A percentile compares a stretch with the other conserved stretches of the same genome.
Evolutionary conservation across 345 rosid genomes (phyloP).

Genomic region (Sisymbrium altissimum): DNA sequence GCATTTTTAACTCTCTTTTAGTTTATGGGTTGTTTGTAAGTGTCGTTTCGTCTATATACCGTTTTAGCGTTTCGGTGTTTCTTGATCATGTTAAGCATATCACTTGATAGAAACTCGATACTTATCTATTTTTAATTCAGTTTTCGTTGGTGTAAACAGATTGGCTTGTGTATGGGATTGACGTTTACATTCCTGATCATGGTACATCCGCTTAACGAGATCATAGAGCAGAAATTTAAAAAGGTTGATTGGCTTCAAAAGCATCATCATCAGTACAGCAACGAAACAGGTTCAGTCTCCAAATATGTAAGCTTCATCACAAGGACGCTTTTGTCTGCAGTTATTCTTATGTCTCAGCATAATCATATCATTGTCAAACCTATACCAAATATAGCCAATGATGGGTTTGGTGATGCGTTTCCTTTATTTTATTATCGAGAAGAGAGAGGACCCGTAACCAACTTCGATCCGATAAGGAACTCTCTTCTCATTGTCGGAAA

Average conservation of each 20-base stretch:
- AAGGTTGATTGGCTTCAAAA: conserved; percentile 43
- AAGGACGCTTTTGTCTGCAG: conserved; percentile 56
- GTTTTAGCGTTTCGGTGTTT: not conserved
- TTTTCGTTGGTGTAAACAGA: conserved; percentile 42
- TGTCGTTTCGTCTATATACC: not conserved
- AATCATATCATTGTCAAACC: too few species aligned
- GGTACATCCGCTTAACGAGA: conserved; percentile 85
- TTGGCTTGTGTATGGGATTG: conserved; percentile 83
- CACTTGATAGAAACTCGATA: not conserved
- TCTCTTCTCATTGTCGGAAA: too few species aligned
- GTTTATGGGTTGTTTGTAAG: not conserved
- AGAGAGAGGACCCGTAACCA: too few species aligned
- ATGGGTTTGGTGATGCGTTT: too few species aligned
- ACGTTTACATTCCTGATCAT: conserved; percentile 82
- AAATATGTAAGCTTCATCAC: conserved; percentile 37
- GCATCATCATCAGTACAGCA: conserved; percentile 14
- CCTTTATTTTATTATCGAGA: too few species aligned
- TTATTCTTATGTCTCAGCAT: too few species aligned
- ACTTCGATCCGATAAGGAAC: too few species aligned
- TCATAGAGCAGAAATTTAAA: conserved; percentile 68
- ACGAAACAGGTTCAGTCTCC: conserved; percentile 37
- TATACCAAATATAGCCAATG: too few species aligned
- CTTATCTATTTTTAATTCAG: not conserved
- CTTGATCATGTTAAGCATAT: not conserved
- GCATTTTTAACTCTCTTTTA: not conserved